Percentiles rank a stretch among this genome's conserved stretches.
These are phyloP conservation scores for Saprolegnia parasitica DNA, from an alignment of 352 stramenopile species.

Conservation along the genomic window DNA sequence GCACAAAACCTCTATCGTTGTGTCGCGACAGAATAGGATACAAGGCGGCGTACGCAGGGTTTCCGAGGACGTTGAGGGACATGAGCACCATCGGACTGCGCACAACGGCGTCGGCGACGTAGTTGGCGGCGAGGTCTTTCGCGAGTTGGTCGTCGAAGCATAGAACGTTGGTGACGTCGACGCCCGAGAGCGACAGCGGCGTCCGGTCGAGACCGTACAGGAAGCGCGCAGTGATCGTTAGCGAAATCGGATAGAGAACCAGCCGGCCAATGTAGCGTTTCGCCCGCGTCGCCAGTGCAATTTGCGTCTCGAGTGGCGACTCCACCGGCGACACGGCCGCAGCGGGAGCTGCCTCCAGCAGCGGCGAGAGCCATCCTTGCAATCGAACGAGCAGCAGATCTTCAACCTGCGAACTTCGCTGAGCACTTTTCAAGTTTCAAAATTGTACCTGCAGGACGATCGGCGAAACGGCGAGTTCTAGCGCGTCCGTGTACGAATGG, in stretches of 20 bases:
- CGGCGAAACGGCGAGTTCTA: slow-evolving; percentile 53
- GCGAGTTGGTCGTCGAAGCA: slow-evolving; percentile 63
- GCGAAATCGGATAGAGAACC: slow-evolving; percentile 46
- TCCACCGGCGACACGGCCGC: slow-evolving; percentile 23
- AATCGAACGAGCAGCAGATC: slow-evolving; percentile 49
- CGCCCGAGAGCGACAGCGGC: slow-evolving; percentile 52
- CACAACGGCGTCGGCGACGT: slow-evolving; percentile 75
- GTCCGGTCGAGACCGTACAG: slow-evolving; percentile 81
- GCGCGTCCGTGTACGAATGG: slow-evolving; percentile 59
- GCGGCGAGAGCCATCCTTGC: slow-evolving; percentile 42
- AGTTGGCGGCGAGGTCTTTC: slow-evolving; percentile 80
- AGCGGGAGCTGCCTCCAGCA: slow-evolving; percentile 37
- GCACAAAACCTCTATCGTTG: slow-evolving; percentile 59
- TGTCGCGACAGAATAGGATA: slow-evolving; percentile 13
- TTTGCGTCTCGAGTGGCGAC: background rate
- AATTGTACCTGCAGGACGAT: slow-evolving; percentile 64
- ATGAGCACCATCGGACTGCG: slow-evolving; percentile 71
- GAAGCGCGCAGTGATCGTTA: slow-evolving; percentile 72
- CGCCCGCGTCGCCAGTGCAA: slow-evolving; percentile 41
- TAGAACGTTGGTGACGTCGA: slow-evolving; percentile 64
- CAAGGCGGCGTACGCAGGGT: slow-evolving; percentile 63
- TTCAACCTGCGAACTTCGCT: slow-evolving; percentile 39
- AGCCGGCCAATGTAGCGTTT: slow-evolving; percentile 63
- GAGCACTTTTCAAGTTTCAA: background rate
- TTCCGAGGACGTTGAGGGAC: slow-evolving; percentile 82